Conservation (phyloP, 257 asterid genomes). For the Ophiorrhiza pumila region DNA sequence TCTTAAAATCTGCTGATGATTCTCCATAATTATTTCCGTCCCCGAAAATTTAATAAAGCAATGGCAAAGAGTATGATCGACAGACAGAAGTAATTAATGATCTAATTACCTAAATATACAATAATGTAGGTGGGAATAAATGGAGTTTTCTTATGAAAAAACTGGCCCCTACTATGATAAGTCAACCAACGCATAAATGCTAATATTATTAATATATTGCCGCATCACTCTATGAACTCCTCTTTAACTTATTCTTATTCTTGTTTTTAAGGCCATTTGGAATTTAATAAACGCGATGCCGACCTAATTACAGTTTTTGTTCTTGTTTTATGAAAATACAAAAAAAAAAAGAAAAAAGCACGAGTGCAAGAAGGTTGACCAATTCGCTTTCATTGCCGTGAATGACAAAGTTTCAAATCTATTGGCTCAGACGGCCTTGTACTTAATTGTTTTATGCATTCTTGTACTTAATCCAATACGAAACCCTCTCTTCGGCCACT, state of each 20-base stretch:
- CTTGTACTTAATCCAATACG: neutral
- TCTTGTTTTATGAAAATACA: neutral
- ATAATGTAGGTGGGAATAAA: neutral
- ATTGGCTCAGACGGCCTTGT: neutral
- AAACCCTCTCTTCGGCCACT: neutral
- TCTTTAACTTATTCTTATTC: neutral
- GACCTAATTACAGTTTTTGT: neutral
- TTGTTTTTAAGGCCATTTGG: neutral
- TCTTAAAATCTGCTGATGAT: constrained; percentile 19
- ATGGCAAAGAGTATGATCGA: neutral
- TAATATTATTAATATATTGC: constrained; percentile 10
- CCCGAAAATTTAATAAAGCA: constrained; percentile 7
- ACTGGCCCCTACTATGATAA: constrained; percentile 18
- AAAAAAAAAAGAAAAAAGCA: neutral
- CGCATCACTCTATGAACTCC: neutral
- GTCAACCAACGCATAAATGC: constrained; percentile 26
- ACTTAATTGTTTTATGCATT: neutral
- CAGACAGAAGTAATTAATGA: neutral
- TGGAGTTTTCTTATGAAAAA: neutral
- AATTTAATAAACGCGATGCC: constrained; percentile 2
- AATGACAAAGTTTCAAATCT: neutral
- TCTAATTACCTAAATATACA: neutral
- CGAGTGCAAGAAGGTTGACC: neutral
- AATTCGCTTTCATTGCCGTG: neutral
- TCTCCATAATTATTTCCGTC: constrained; percentile 17